Evolutionary conservation across 306 rosid species (phyloP).

Genomic region (Amphicarpaea edgeworthii): DNA sequence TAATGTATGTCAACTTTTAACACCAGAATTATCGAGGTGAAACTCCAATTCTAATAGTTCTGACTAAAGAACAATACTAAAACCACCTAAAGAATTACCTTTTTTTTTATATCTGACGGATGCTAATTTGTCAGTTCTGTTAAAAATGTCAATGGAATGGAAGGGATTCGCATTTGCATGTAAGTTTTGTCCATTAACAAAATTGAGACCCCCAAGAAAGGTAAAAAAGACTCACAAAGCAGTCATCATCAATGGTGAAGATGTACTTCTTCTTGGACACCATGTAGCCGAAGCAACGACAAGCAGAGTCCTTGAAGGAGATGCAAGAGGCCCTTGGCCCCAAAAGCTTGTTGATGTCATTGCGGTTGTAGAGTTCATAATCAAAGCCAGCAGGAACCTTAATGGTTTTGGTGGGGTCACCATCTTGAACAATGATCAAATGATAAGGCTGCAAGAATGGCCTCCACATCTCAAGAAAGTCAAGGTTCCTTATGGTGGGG

Average conservation of each 20-base stretch:
- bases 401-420: conserved; percentile 82
- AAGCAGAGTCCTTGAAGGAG: conserved; percentile 94
- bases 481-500: conserved; percentile 90
- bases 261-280: conserved; percentile 93
- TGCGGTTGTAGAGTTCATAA: conserved; percentile 81
- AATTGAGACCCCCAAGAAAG: background rate
- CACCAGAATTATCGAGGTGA: background rate
- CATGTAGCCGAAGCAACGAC: conserved; percentile 96
- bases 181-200: conserved; percentile 7
- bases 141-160: too few species aligned
- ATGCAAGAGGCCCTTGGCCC: conserved; percentile 85
- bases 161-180: too few species aligned
- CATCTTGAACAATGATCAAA: conserved; percentile 89
- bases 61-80: background rate
- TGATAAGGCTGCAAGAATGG: conserved; percentile 82
- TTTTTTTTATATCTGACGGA: too few species aligned
- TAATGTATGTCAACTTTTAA: background rate
- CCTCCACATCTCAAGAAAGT: conserved; percentile 93
- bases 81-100: too few species aligned
- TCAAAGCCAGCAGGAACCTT: conserved; percentile 87
- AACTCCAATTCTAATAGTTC: background rate
- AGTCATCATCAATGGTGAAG: conserved; percentile 92
- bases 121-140: too few species aligned
- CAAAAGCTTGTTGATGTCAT: conserved; percentile 80
- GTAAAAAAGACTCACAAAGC: conserved; percentile 66